Evolutionary conservation across 2,329 filamentous ascomycete species (phyloP), one percentile per base, ranked within the genome.

Genomic region (Chaetothyriales sp.): DNA sequence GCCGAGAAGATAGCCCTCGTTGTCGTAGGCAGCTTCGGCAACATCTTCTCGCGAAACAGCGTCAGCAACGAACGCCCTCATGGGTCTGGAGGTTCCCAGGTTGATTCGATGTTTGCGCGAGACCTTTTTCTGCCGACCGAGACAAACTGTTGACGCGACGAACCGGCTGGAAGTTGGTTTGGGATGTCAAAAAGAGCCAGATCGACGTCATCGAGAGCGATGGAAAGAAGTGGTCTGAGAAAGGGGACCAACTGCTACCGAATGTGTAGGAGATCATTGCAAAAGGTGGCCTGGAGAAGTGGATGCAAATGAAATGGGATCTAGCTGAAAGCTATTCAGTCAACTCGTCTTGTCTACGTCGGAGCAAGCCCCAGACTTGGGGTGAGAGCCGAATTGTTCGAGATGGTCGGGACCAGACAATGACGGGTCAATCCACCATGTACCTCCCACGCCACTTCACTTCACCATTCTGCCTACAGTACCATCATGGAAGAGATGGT

Each of bases 261-360:
- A 94, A 90, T 63, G 85, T 95, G 51, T 89, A 95, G 66, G 85
- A 86, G 63, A 89, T 90, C 52, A 86, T 90, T 61, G 83, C 85
- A 0, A 68, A 76, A 48, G 86, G 86, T 2, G 88, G 88, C 0
- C 64, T 94, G 54, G 86, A 89, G 73, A 83, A 81, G 57, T 94
- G 87, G 88, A 85, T 92, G 8, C 84, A 85, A 74, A 76, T 52
- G 74, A 85, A 65, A 85, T 89, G 62, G 66, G 19, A n/a, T 1
- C n/a, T n/a, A 46, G n/a, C 19, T 28, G 25, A 22, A 25, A 46
- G 19, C 44, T 46, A 28, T 13, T 4, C 25, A 25, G 3, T 45
- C 44, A 45, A 45, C 4, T 45, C 44, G 8, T 9, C 8, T 9
- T 8, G 7, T 25, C 22, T 25, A 25, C 22, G 2, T 33, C 29